A percentile compares a stretch with the other conserved stretches of the same genome.
These are phyloP conservation scores for Dendrothele bispora DNA, from an alignment of 768 basidiomycete genomes.

Conservation along the genomic window DNA sequence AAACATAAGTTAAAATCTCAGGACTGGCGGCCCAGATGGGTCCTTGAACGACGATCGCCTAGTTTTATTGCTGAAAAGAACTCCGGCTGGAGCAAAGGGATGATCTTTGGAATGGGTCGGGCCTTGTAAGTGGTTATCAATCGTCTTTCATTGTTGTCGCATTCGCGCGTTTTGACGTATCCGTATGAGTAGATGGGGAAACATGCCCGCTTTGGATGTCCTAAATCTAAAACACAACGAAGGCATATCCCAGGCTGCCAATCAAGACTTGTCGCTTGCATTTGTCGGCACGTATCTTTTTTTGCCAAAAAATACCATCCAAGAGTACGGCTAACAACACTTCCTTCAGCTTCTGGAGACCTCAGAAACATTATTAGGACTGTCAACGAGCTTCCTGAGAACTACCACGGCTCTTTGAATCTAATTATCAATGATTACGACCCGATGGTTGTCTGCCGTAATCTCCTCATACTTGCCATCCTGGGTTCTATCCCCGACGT, in stretches of 20 bases:
- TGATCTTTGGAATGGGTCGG: neutral
- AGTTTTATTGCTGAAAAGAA: conserved; percentile 13
- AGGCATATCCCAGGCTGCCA: conserved; percentile 5
- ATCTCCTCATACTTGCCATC: conserved; percentile 43
- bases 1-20: conserved; percentile 18
- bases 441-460: conserved; percentile 32
- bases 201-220: conserved; percentile 26
- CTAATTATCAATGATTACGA: conserved; percentile 43
- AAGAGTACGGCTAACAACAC: neutral
- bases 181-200: conserved; percentile 36
- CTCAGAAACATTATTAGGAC: conserved; percentile 43
- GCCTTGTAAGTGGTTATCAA: conserved; percentile 13
- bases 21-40: conserved; percentile 24
- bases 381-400: conserved; percentile 39
- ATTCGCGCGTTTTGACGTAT: neutral
- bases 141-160: conserved; percentile 12
- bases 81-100: conserved; percentile 1
- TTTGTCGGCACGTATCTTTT: conserved; percentile 27
- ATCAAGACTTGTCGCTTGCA: conserved; percentile 23
- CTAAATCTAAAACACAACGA: conserved; percentile 29
- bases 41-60: conserved; percentile 17
- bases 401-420: conserved; percentile 38
- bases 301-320: too few relatives aligned
- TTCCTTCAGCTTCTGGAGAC: conserved; percentile 46
- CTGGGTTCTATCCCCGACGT: conserved; percentile 27